Percentiles rank a stretch among this genome's conserved stretches.
Evolutionary conservation across 345 rosid genomes (phyloP).

Genomic region (Populus davidiana): DNA sequence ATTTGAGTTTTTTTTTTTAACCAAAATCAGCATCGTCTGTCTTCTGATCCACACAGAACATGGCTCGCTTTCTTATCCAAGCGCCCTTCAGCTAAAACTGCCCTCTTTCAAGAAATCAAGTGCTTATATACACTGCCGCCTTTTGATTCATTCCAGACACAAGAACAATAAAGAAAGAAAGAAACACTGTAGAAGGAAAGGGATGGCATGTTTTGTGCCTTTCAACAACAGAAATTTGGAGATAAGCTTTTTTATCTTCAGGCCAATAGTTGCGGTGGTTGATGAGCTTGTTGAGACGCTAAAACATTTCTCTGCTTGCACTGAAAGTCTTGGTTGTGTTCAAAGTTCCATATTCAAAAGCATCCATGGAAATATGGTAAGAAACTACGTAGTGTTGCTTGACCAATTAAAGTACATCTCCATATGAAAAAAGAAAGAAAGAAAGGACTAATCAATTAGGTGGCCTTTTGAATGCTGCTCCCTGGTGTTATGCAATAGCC

Average conservation of each 20-base stretch:
- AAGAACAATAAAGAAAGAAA: background rate
- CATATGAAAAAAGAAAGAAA: no score
- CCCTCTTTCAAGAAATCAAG: background rate
- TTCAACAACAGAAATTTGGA: slow-evolving; percentile 45
- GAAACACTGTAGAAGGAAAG: no score
- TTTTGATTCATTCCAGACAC: background rate
- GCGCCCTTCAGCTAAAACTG: background rate
- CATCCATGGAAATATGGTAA: slow-evolving; percentile 64
- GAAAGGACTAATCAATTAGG: no score
- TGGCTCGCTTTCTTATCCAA: background rate
- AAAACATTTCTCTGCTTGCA: slow-evolving; percentile 32
- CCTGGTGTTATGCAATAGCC: no score
- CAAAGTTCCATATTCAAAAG: slow-evolving; percentile 54
- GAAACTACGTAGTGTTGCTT: background rate
- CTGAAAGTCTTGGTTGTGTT: slow-evolving; percentile 47
- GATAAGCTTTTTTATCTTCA: slow-evolving; percentile 38
- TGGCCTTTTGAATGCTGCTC: no score
- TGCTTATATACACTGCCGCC: no score
- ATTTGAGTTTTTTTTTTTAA: background rate
- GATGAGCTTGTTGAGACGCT: slow-evolving; percentile 44
- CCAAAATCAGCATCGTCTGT: background rate
- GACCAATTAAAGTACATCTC: no score
- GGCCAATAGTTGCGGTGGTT: slow-evolving; percentile 35
- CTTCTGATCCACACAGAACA: background rate
- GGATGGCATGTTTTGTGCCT: slow-evolving; percentile 47